Percentiles rank a stretch among this genome's conserved stretches.
Evolutionary conservation across 305 asterid species (phyloP).

Genomic region (Stenogyne calaminthoides): DNA sequence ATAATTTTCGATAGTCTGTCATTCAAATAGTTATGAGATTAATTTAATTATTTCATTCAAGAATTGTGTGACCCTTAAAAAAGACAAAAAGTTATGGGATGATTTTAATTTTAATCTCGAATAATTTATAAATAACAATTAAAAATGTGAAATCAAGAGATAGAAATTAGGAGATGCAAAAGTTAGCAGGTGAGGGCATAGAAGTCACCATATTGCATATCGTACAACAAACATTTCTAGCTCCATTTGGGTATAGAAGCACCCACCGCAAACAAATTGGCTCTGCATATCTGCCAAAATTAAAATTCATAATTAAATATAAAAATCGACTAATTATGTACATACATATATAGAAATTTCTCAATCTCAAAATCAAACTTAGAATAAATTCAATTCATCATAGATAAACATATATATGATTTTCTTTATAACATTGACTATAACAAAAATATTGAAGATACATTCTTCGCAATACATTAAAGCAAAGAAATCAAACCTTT

Average conservation of each 20-base stretch:
- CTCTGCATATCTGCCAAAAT: conserved; percentile 69
- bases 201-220: conserved; percentile 69
- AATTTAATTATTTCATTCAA: no score
- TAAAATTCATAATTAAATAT: not conserved
- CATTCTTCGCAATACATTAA: no score
- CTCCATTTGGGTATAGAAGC: conserved; percentile 85
- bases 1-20: no score
- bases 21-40: no score
- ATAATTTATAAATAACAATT: no score
- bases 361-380: conserved; percentile 12
- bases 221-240: conserved; percentile 79
- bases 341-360: not conserved
- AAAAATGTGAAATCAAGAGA: not conserved
- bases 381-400: not conserved
- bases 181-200: conserved; percentile 68
- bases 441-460: no score
- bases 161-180: not conserved
- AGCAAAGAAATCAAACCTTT: no score
- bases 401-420: not conserved
- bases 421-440: not conserved
- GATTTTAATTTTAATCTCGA: no score
- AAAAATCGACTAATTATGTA: not conserved
- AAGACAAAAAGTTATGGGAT: no score
- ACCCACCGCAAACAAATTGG: conserved; percentile 81
- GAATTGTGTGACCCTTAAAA: no score